phyloP scores from a whole-genome alignment of 768 basidiomycete species.

The Tubosaeta sp. region DNA sequence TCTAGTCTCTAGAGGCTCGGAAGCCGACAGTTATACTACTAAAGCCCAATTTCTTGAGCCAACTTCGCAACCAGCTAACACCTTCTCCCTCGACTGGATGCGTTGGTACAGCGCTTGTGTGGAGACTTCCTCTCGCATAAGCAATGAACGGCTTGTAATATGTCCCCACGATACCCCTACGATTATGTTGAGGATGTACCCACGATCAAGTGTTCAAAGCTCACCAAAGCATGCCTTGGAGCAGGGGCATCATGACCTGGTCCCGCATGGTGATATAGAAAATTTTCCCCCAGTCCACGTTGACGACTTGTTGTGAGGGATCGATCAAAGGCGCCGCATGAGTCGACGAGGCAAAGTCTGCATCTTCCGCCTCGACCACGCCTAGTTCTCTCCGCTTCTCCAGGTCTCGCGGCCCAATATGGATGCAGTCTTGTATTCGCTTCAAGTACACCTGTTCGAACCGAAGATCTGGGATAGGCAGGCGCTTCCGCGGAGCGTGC shows the following conservation, averaged over 20 bases:
- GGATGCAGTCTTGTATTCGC: slow-evolving; percentile 52
- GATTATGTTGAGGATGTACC: slow-evolving; percentile 1
- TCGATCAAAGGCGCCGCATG: slow-evolving; percentile 28
- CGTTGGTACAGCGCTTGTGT: slow-evolving; percentile 2
- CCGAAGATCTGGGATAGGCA: slow-evolving; percentile 73
- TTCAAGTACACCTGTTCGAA: slow-evolving; percentile 70
- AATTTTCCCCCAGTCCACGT: slow-evolving; percentile 54
- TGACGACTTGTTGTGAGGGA: slow-evolving; percentile 34
- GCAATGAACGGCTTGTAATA: slow-evolving; percentile 30
- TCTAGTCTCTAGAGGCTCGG: slow-evolving; percentile 14
- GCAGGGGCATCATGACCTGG: slow-evolving; percentile 61
- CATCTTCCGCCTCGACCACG: slow-evolving; percentile 17
- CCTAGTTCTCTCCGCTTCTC: slow-evolving; percentile 15
- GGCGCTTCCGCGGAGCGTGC: slow-evolving; percentile 28
- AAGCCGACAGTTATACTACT: slow-evolving; percentile 24
- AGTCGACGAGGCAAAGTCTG: slow-evolving; percentile 17
- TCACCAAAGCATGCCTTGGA: slow-evolving; percentile 67
- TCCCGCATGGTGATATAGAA: slow-evolving; percentile 63
- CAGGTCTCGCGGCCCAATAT: slow-evolving; percentile 33
- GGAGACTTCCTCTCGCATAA: slow-evolving; percentile 19
- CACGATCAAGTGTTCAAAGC: slow-evolving; percentile 14
- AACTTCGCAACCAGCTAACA: slow-evolving; percentile 29
- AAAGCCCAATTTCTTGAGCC: slow-evolving; percentile 27
- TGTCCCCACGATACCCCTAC: slow-evolving; percentile 29
- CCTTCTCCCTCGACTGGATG: slow-evolving; percentile 27